Percentiles rank a stretch among this genome's conserved stretches.
Conservation (phyloP, 306 rosid genomes). For the Vigna reflexopilosa region DNA sequence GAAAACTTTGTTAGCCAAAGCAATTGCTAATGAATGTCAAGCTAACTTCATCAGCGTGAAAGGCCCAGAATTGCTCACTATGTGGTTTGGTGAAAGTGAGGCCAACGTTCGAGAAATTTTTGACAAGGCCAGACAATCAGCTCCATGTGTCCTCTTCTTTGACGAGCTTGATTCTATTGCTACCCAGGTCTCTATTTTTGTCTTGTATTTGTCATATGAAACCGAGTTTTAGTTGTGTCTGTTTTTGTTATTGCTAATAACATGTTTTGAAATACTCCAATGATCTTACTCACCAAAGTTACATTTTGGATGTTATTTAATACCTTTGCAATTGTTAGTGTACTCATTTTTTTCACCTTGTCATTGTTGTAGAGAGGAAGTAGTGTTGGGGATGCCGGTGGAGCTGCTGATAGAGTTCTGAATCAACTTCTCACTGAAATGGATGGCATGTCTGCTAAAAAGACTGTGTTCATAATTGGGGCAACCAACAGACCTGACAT, state of each 20-base stretch:
- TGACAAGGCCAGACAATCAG: constrained; percentile 63
- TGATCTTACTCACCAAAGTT: neutral
- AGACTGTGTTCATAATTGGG: constrained; percentile 62
- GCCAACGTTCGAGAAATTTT: constrained; percentile 64
- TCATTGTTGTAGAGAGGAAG: constrained; percentile 55
- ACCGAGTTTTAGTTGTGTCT: neutral
- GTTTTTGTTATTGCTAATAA: neutral
- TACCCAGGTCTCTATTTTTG: constrained; percentile 50
- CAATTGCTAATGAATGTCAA: constrained; percentile 62
- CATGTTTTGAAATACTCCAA: neutral
- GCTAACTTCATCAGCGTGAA: constrained; percentile 65
- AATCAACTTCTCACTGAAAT: constrained; percentile 67
- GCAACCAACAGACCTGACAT: constrained; percentile 66
- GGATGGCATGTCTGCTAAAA: constrained; percentile 63
- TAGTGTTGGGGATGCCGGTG: constrained; percentile 62
- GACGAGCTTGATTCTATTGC: constrained; percentile 69
- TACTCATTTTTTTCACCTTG: neutral
- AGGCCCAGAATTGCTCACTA: constrained; percentile 65
- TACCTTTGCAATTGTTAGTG: neutral
- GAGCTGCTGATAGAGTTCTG: constrained; percentile 63
- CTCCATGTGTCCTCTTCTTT: constrained; percentile 67
- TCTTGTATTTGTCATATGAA: constrained; percentile 2
- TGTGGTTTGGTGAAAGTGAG: constrained; percentile 75
- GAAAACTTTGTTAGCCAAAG: constrained; percentile 62
- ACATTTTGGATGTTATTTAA: neutral